phyloP scores from a whole-genome alignment of 192 early-diverging fungal species.

The Diversispora epigaea region DNA sequence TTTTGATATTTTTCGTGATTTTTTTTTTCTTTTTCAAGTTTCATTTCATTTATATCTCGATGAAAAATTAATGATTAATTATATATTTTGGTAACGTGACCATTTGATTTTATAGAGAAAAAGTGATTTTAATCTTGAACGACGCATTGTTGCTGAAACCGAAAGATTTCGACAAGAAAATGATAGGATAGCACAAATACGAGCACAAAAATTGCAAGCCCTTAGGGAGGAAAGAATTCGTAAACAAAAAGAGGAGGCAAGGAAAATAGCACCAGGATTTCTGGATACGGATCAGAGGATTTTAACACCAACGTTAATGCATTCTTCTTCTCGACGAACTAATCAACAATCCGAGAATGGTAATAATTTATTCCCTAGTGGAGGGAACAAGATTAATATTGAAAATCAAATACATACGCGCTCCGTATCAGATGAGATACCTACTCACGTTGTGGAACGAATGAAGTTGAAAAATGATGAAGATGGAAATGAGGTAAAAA shows the following conservation, averaged over 20 bases:
- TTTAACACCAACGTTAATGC: slow-evolving; percentile 46
- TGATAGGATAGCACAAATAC: slow-evolving; percentile 36
- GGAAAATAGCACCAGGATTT: slow-evolving; percentile 67
- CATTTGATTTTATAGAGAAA: slow-evolving; percentile 34
- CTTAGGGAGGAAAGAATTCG: slow-evolving; percentile 47
- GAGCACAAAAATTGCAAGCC: slow-evolving; percentile 36
- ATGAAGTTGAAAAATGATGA: slow-evolving; percentile 10
- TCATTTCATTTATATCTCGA: background rate
- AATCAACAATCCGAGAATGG: slow-evolving; percentile 2
- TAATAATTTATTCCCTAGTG: background rate
- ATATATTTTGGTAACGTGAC: background rate
- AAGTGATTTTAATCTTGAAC: slow-evolving; percentile 59
- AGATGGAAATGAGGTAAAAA: slow-evolving; percentile 5
- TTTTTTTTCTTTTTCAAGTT: background rate
- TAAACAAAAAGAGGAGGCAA: slow-evolving; percentile 53
- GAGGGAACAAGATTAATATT: background rate
- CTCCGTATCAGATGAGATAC: slow-evolving; percentile 19
- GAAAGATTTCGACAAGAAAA: slow-evolving; percentile 40
- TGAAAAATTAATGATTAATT: too few species aligned
- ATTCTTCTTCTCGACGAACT: slow-evolving; percentile 19
- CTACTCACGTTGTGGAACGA: background rate
- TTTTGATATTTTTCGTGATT: background rate
- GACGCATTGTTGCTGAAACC: slow-evolving; percentile 47
- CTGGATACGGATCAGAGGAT: slow-evolving; percentile 60
- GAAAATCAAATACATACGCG: background rate